These are phyloP conservation scores for Boletus insuetus DNA, from an alignment of 768 basidiomycete species.

Conservation along the genomic window DNA sequence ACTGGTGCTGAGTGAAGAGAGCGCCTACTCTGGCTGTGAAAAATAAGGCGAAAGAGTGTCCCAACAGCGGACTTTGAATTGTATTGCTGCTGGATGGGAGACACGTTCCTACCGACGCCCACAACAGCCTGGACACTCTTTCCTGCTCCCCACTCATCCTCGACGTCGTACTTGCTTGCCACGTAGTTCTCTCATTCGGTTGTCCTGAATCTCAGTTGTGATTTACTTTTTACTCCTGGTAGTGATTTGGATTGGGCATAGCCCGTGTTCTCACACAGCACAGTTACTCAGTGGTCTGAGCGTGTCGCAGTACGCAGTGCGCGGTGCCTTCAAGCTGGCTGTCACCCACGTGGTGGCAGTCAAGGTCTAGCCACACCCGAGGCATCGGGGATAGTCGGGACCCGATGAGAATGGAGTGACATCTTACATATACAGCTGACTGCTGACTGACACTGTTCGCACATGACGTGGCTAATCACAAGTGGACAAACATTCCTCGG, in stretches of 20 bases:
- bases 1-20: slow-evolving; percentile 23
- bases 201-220: not conserved
- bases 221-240: not conserved
- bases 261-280: slow-evolving; percentile 14
- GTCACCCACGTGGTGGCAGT: not conserved
- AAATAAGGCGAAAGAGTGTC: slow-evolving; percentile 25
- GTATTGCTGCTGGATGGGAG: slow-evolving; percentile 17
- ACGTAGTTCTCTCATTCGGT: not conserved
- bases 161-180: not conserved
- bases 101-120: slow-evolving; percentile 26
- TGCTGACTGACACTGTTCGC: not conserved
- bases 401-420: not conserved
- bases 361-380: not conserved
- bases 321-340: not conserved
- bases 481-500: no score
- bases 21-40: slow-evolving; percentile 23
- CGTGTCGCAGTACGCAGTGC: slow-evolving; percentile 1
- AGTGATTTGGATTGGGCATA: slow-evolving; percentile 3
- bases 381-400: no score
- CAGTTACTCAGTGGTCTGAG: no score
- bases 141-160: no score
- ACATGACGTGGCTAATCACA: not conserved
- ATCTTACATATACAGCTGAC: not conserved
- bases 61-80: slow-evolving; percentile 35
- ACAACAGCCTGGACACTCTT: not conserved